Base-by-base conservation (phyloP, 169 alveolate genomes). In the Plasmodium vinckei region DNA sequence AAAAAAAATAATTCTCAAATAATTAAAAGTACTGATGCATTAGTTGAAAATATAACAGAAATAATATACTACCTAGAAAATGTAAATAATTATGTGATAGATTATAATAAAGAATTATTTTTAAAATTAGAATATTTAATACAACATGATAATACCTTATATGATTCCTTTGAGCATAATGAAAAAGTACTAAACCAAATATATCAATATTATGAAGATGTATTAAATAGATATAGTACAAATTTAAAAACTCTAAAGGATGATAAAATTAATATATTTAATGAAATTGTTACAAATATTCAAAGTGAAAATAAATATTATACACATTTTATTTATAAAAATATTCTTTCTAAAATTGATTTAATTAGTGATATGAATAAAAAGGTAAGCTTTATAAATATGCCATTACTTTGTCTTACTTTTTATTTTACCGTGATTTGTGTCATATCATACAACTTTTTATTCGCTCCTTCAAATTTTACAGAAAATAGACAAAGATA, bases 301-400 rank as follows among this genome's bases (percentile, higher is more conserved):
- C 88, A 77, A 39, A 61, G 67, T 54, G 88, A 77, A 15, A 77
- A 77, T 63, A 77, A 63, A 42, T 77, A 63, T 46, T 77, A 77
- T 39, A 64, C 65, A 15, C 49, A 77, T 15, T 77, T 77, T 33
- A 67, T 77, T 21, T 77, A 77, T 44, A 77, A 63, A 33, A 77
- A 77, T 19, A 39, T 77, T 1, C 75, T 77, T 13, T 33, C 88
- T 39, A 77, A 64, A 59, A 77, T 77, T 64, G 88, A 77, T 68
- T 33, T 77, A 39, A 49, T 77, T 13, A 77, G 77, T 13, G 75
- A 77, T 15, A 39, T 77, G 17, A 77, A 77, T 53, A 77, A 63
- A 17, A 77, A 77, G 88, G 88, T 77, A 25, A 49, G 68, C 3
- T 33, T 33, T 33, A 33, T 33, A 33, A 33, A 33, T 33, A 15